Evolutionary conservation across 345 rosid genomes (phyloP).

Genomic region (Microthlaspi erraticum): DNA sequence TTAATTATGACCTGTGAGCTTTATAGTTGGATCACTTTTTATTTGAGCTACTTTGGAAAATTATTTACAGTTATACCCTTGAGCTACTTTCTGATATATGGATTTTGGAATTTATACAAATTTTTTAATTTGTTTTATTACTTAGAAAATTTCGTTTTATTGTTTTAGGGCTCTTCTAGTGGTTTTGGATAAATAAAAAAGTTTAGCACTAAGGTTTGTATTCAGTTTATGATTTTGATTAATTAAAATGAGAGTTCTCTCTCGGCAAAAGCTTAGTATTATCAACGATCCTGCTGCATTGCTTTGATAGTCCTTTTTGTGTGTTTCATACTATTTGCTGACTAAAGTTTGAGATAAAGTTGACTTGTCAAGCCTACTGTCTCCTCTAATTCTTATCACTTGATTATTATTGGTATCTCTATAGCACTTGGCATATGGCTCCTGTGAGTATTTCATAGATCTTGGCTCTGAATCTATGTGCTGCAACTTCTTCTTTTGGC

Average conservation of each 20-base stretch:
- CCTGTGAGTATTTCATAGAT: slow-evolving; percentile 28
- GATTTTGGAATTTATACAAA: too few relatives aligned
- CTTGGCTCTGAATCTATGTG: slow-evolving; percentile 22
- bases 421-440: slow-evolving; percentile 33
- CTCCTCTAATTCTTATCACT: slow-evolving; percentile 34
- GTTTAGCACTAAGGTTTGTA: too few relatives aligned
- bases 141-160: too few relatives aligned
- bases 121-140: too few relatives aligned
- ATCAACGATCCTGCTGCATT: too few relatives aligned
- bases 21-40: slow-evolving; percentile 38
- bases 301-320: slow-evolving; percentile 11
- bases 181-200: too few relatives aligned
- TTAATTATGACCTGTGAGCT: slow-evolving; percentile 23
- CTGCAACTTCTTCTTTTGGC: slow-evolving; percentile 16
- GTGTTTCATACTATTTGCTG: slow-evolving; percentile 17
- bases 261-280: too few relatives aligned
- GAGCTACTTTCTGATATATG: not conserved
- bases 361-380: slow-evolving; percentile 30
- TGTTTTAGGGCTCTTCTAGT: too few relatives aligned
- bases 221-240: too few relatives aligned
- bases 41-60: slow-evolving; percentile 18
- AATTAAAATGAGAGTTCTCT: too few relatives aligned
- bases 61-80: slow-evolving; percentile 21
- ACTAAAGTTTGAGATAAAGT: slow-evolving; percentile 35
- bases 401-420: slow-evolving; percentile 36